Conservation (phyloP, 2,329 filamentous ascomycete species). For the Dactylonectria estremocensis region DNA sequence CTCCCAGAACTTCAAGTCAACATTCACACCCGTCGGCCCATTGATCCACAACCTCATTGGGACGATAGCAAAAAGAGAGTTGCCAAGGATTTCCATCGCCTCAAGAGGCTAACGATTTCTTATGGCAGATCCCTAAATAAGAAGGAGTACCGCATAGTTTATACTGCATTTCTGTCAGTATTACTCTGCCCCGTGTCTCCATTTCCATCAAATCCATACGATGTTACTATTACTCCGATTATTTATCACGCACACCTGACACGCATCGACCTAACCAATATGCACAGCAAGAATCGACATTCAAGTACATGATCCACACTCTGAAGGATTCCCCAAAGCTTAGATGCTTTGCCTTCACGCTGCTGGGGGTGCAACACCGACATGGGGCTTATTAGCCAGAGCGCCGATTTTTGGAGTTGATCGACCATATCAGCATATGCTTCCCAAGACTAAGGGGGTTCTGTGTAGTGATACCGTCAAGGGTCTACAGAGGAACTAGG, state of each 20-base stretch:
- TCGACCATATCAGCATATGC: not conserved
- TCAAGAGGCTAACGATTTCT: too few species aligned
- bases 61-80: too few species aligned
- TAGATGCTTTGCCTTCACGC: not conserved
- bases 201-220: too few species aligned
- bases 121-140: too few species aligned
- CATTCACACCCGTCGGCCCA: too few species aligned
- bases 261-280: not conserved
- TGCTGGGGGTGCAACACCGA: not conserved
- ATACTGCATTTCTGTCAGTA: too few species aligned
- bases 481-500: not conserved
- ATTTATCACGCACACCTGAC: not conserved
- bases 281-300: not conserved
- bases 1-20: too few species aligned
- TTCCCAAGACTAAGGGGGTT: not conserved
- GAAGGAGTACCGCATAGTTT: too few species aligned
- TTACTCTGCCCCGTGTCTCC: too few species aligned
- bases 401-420: not conserved
- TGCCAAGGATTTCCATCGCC: too few species aligned
- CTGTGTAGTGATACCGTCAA: not conserved
- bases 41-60: too few species aligned
- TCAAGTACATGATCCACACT: not conserved
- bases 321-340: not conserved
- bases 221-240: not conserved
- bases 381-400: not conserved